Conservation (phyloP, 805 yeast species). For the Teunomyces tritomae region DNA sequence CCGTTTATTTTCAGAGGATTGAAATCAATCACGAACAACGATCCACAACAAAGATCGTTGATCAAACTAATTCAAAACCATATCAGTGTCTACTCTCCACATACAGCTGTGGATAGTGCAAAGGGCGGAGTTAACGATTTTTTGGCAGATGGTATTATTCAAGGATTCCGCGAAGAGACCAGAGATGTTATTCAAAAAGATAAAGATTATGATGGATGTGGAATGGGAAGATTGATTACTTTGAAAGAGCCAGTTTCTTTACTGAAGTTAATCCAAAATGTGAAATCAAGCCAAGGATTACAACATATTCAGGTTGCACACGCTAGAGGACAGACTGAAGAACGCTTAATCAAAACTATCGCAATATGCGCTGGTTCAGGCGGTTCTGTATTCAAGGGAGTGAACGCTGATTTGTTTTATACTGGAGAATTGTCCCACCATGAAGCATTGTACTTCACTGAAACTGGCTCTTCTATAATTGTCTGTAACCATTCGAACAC, state of each 20-base stretch:
- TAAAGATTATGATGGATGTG: slow-evolving; percentile 51
- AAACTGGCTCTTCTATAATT: slow-evolving; percentile 68
- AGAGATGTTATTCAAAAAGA: slow-evolving; percentile 46
- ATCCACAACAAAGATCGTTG: slow-evolving; percentile 81
- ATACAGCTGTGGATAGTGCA: slow-evolving; percentile 94
- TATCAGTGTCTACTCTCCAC: slow-evolving; percentile 92
- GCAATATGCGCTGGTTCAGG: slow-evolving; percentile 98
- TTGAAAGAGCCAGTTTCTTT: slow-evolving; percentile 46
- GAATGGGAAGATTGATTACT: slow-evolving; percentile 75
- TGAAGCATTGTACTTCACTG: slow-evolving; percentile 72
- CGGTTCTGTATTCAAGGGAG: slow-evolving; percentile 65
- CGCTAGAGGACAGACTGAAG: slow-evolving; percentile 21
- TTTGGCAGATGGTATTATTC: slow-evolving; percentile 60
- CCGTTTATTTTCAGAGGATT: slow-evolving; percentile 92
- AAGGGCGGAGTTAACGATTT: slow-evolving; percentile 93
- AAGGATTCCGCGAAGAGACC: slow-evolving; percentile 21
- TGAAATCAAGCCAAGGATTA: slow-evolving; percentile 55
- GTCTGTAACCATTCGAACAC: slow-evolving; percentile 90
- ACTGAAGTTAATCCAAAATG: slow-evolving; percentile 41
- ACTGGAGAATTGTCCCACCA: slow-evolving; percentile 97
- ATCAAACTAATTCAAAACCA: slow-evolving; percentile 69
- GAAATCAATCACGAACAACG: slow-evolving; percentile 58
- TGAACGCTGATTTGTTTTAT: slow-evolving; percentile 64
- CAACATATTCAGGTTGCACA: slow-evolving; percentile 61
- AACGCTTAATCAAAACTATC: slow-evolving; percentile 45